Base-by-base conservation (phyloP, 352 stramenopile genomes). In the Phytophthora pseudosyringae region DNA sequence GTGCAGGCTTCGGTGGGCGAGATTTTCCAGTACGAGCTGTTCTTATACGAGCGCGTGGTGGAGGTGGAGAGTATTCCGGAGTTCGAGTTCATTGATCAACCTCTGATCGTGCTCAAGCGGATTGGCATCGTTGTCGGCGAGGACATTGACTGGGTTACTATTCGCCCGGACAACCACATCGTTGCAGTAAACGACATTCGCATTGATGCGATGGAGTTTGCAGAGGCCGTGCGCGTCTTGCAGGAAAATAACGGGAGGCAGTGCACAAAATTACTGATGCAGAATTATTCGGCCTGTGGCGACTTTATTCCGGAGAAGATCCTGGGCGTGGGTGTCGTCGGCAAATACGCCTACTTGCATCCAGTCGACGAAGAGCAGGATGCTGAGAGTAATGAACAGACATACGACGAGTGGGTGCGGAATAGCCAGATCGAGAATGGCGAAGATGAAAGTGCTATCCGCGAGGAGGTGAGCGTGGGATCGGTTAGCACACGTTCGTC, bases 301-400 rank as follows among this genome's bases (percentile, higher is more conserved):
- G 87, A 95, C 16, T 95, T 95, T 41, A 95, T 95, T 28, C 87
- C 86, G 2, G 87, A 95, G 55, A 95, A 95, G 53, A 93, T 95
- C 49, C 55, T 95, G 11, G 87, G 87, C 13, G 66, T 95, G 8
- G 83, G 83, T 16, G 87, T 95, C 5, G 59, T 95, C 9, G 85
- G 82, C 50, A 94, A 94, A 47, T 94, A 90, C 58, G 85, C 85
- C 10, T 93, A 82, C 25, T 69, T 95, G 55, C 80, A 89, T 58
- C 79, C 87, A 5, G 53, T 89, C 6, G 76, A 90, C 15, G 77
- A 84, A 1, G 73, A 83, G 36, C 41, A 77, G 32, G 43, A 69
- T 58, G 25, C 59, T 9, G 58, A 75, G 21, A 31, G 53, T 25
- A 62, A 76, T 15, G 68, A 90, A 28, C 78, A 87, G 53, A 84